A percentile compares a stretch with the other conserved stretches of the same genome.
Conservation (phyloP, 495 filamentous ascomycete genomes). For the Neurospora sp. region DNA sequence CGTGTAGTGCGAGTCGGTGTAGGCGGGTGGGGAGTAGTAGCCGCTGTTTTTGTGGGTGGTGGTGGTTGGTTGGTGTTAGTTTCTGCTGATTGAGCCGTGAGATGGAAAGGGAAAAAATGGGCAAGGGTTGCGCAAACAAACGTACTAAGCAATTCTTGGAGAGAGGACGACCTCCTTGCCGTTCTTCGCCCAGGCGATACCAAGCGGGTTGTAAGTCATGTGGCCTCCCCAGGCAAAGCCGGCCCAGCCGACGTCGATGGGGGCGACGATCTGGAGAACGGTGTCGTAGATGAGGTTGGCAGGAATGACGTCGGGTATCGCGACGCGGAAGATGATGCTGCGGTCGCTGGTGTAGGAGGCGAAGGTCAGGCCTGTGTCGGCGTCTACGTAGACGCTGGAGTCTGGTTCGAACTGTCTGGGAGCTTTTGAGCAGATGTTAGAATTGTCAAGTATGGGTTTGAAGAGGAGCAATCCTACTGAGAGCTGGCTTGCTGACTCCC, state of each 20-base stretch:
- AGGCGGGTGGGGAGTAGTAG: constrained; percentile 31
- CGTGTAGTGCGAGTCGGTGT: constrained; percentile 27
- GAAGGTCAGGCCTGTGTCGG: constrained; percentile 32
- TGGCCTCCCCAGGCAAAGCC: constrained; percentile 37
- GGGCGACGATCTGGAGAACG: constrained; percentile 31
- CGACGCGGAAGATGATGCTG: constrained; percentile 29
- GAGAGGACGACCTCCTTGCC: constrained; percentile 28
- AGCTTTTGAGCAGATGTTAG: constrained; percentile 2
- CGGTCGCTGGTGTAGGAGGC: constrained; percentile 29
- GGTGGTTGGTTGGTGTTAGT: not conserved
- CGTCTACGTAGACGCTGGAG: constrained; percentile 24
- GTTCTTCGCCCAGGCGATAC: constrained; percentile 34
- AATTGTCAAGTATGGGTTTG: not conserved
- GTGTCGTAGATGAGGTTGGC: constrained; percentile 28
- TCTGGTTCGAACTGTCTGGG: constrained; percentile 25
- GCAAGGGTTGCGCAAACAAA: constrained; percentile 2
- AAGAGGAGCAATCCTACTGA: not conserved
- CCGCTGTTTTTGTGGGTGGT: constrained; percentile 20
- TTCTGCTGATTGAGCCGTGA: not conserved
- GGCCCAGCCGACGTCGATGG: constrained; percentile 32
- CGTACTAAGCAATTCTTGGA: constrained; percentile 35
- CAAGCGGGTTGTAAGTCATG: constrained; percentile 39
- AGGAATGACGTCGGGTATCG: constrained; percentile 26
- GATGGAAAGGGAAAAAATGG: too few species aligned
- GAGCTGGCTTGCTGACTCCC: constrained; percentile 14